phyloP scores from a whole-genome alignment of 768 basidiomycete species.

The Candolleomyces eurysporus region DNA sequence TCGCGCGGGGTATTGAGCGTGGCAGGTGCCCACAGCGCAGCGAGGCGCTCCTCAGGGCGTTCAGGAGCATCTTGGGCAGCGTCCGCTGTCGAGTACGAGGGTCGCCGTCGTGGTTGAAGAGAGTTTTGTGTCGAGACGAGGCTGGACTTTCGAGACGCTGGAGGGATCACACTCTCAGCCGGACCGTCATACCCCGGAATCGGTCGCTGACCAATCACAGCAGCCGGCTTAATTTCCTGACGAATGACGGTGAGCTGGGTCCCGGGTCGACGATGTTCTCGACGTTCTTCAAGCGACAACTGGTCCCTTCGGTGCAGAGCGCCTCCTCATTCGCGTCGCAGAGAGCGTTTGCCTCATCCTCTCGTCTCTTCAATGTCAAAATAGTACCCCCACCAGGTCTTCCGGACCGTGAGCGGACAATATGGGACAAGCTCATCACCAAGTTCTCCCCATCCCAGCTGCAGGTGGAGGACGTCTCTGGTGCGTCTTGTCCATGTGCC shows the following conservation, averaged over 20 bases:
- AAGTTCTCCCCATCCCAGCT: conserved; percentile 79
- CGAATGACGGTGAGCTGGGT: neutral
- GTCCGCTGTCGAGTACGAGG: neutral
- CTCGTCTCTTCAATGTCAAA: conserved; percentile 16
- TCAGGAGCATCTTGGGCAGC: conserved; percentile 20
- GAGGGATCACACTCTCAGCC: neutral
- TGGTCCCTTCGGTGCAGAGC: conserved; percentile 6
- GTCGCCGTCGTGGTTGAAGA: conserved; percentile 7
- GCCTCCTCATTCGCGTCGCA: neutral
- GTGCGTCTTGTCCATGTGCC: conserved; percentile 38
- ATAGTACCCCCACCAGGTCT: conserved; percentile 23
- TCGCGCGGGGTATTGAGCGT: neutral
- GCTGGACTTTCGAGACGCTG: neutral
- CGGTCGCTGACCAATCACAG: conserved; percentile 9
- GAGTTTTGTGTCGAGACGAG: neutral
- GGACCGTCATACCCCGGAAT: neutral
- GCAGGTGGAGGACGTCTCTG: conserved; percentile 92
- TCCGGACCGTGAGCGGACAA: conserved; percentile 65
- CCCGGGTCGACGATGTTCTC: conserved; percentile 6
- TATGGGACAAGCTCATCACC: conserved; percentile 68
- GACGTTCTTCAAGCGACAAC: conserved; percentile 6
- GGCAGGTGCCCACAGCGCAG: conserved; percentile 10
- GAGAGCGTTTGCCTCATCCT: conserved; percentile 28
- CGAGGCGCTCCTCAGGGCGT: conserved; percentile 19
- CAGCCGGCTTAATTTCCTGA: neutral